Base-by-base conservation (phyloP, 2,329 filamentous ascomycete genomes). In the Fusarium devonianum region DNA sequence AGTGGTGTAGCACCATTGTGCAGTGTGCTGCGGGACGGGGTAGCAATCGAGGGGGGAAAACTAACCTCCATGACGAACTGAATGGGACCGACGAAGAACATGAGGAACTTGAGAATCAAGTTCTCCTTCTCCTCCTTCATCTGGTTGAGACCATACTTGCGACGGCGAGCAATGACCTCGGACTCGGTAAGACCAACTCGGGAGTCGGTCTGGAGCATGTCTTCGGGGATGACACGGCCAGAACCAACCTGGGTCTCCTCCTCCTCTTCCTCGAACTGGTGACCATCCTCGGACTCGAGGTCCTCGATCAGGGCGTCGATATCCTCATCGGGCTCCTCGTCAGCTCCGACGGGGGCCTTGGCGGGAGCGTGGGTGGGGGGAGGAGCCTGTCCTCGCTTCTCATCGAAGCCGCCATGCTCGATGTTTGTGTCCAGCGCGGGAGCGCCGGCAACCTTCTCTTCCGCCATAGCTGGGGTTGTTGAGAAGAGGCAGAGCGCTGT, bases 81-180 rank as follows among this genome's bases (percentile, higher is more conserved):
- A 62, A 96, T 93, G 17, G 92, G 92, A 22, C 23, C 23, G 9
- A 25, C 23, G 7, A 25, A 25, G 23, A 89, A 94, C 65, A 82
- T 80, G 67, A 85, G 73, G 74, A 96, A 95, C 79, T 95, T 94
- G 67, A 94, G 80, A 53, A 92, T 74, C 49, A 92, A 67, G 68
- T 92, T 95, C 75, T 92, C 88, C 76, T 91, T 92, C 78, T 93
- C 89, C 75, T 95, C 90, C 75, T 89, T 92, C 89, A 96, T 91
- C 72, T 90, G 86, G 72, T 96, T 96, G 69, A 89, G 79, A 71
- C 91, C 91, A 71, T 86, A 89, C 72, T 89, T 90, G 76, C 83
- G 86, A 50, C 86, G 81, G 39, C 78, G 76, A 39, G 76, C 67
- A 22, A 75, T 55, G 39, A 92, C 89, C 74, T 95, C 88, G 33